Conservation (phyloP, 768 basidiomycete species). For the Hypholoma fasciculare region DNA sequence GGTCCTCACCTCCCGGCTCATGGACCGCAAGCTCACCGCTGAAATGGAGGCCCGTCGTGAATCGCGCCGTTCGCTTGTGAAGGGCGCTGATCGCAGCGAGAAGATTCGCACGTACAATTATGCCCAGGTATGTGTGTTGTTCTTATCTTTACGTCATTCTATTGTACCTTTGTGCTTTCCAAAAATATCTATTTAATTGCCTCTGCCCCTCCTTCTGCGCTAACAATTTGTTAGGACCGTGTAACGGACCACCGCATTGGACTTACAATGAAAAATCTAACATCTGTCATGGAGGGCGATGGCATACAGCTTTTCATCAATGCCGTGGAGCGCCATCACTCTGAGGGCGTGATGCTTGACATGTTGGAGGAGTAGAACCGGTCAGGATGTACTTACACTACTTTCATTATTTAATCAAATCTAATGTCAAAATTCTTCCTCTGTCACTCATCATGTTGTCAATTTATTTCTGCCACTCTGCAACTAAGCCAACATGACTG, state of each 20-base stretch:
- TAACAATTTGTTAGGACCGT: slow-evolving; percentile 57
- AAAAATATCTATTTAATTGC: too few relatives aligned
- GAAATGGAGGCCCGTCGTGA: slow-evolving; percentile 74
- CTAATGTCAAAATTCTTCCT: too few relatives aligned
- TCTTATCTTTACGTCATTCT: not conserved
- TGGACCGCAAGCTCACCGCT: slow-evolving; percentile 73
- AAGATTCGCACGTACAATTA: slow-evolving; percentile 97
- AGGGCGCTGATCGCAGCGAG: slow-evolving; percentile 84
- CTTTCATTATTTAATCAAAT: too few relatives aligned
- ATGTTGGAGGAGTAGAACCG: slow-evolving; percentile 31
- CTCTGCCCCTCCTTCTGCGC: not conserved
- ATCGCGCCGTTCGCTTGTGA: slow-evolving; percentile 71
- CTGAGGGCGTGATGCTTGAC: slow-evolving; percentile 57
- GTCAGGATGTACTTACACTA: too few relatives aligned
- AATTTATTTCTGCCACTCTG: too few relatives aligned
- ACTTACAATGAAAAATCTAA: slow-evolving; percentile 67
- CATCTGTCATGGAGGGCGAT: slow-evolving; percentile 66
- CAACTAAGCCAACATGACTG: too few relatives aligned
- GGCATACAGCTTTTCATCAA: slow-evolving; percentile 58
- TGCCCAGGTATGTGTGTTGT: slow-evolving; percentile 59
- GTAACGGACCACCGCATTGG: slow-evolving; percentile 93
- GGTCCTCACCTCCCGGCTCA: slow-evolving; percentile 81
- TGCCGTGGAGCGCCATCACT: slow-evolving; percentile 55
- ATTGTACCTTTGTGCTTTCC: not conserved
- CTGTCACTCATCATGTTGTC: too few relatives aligned